Evolutionary conservation across 768 basidiomycete genomes (phyloP), one percentile per base, ranked within the genome.

Genomic region (Panus rudis): DNA sequence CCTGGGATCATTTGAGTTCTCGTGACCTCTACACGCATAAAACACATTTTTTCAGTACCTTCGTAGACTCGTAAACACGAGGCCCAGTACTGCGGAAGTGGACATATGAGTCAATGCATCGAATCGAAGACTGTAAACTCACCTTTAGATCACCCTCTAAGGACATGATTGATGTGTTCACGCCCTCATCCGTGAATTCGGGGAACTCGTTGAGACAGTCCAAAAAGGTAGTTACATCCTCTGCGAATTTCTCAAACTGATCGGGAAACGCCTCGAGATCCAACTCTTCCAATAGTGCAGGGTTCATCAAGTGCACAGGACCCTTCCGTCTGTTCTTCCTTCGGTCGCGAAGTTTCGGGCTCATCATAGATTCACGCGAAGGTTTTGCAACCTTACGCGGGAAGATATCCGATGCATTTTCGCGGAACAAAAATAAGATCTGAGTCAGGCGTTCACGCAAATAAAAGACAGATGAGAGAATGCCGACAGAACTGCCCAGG

Each of bases 341-440:
- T 51, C 55, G 53, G 50, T 65, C 53, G 16, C 54, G 43, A 16
- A 68, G 51, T 43, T 62, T 61, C 21, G 69, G 63, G 31, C 63
- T 66, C 11, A 57, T 69, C 56, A 44, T 53, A 14, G 50, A 50
- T 48, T 58, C 79, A 62, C 43, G 66, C 53, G 55, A 63, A 54
- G 52, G 72, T 52, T 53, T 71, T 65, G 45, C 43, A 21, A 84
- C 63, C 52, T 82, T 85, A 17, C 78, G 72, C 6, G 82, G 83
- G 49, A 86, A 87, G n/a, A 86, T 69, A 49, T 80, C 78, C 14
- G 83, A 80, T 2, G 83, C 82, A 52, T 86, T 88, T 60, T 83
- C 78, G 31, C 75, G 78, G 60, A 84, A 85, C 12, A 88, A 71
- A 56, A 75, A 79, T 6, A 83, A 68, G 6, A 88, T 69, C 50